Base-by-base conservation (phyloP, 2,329 filamentous ascomycete species). In the Camillea tinctor region DNA sequence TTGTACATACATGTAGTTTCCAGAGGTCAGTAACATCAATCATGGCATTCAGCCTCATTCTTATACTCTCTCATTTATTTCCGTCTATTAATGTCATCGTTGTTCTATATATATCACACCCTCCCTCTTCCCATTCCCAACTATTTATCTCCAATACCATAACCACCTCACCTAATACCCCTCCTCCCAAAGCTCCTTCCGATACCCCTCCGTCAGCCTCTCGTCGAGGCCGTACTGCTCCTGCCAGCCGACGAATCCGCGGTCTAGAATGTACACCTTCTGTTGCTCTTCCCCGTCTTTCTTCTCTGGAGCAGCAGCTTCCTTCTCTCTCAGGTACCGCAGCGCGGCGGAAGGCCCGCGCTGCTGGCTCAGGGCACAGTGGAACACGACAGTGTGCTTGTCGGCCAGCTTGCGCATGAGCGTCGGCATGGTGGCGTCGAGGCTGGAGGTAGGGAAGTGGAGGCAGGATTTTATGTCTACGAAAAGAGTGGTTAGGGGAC, bases 341-440 rank as follows among this genome's bases (percentile, higher is more conserved):
- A 97, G 77, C 3, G 95, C 95, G 3, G 94, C 93, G 55, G 84
- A 84, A 0, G 95, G 95, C 0, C 95, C 95, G 0, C 95, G 84
- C 77, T 97, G 90, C 79, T 98, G 95, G 67, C 90, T 94, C 58
- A 98, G 80, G 19, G 91, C 90, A 76, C 95, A 99, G 78, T 99
- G 95, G 75, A 99, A 99, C 1, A 99, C 86, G 15, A 99, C 92
- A 11, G 84, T 89, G 58, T 95, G 86, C 75, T 92, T 93, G 71
- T 89, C 87, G 65, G 86, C 80, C 53, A 97, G 84, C 50, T 84
- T 87, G 59, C 92, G 87, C 13, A 96, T 82, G n/a, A 99, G 85
- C 64, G 93, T 91, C 0, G 93, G 90, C 75, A 95, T 86, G 66
- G 84, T 86, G 72, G 85, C 84, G 69, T 96, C 91, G 54, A 98